phyloP scores from a whole-genome alignment of 2,329 filamentous ascomycete species.

The Alternaria angustiovoidea region DNA sequence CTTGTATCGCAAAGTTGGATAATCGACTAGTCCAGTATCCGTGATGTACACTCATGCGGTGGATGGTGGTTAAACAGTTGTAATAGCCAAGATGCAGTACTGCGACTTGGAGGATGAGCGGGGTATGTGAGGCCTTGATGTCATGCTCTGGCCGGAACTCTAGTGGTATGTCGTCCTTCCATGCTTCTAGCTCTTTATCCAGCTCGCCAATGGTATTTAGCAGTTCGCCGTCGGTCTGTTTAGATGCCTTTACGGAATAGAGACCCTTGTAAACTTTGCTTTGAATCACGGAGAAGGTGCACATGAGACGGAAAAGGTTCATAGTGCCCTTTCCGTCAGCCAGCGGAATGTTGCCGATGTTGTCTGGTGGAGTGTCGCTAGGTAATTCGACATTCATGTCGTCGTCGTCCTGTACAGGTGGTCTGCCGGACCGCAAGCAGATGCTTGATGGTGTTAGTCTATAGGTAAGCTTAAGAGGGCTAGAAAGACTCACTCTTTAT shows the following conservation, averaged over 20 bases:
- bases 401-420: slow-evolving; percentile 76
- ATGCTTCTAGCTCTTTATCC: slow-evolving; percentile 82
- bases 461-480: background rate
- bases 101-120: slow-evolving; percentile 92
- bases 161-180: slow-evolving; percentile 94
- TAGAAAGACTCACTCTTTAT: slow-evolving; percentile 67
- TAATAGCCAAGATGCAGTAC: slow-evolving; percentile 97
- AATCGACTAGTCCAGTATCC: slow-evolving; percentile 97
- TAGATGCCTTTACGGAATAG: slow-evolving; percentile 91
- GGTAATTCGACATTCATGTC: slow-evolving; percentile 97
- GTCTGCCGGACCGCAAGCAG: slow-evolving; percentile 74
- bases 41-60: slow-evolving; percentile 97
- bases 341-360: slow-evolving; percentile 92
- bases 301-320: slow-evolving; percentile 94
- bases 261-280: slow-evolving; percentile 92
- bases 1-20: slow-evolving; percentile 94
- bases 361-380: slow-evolving; percentile 87
- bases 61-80: slow-evolving; percentile 96
- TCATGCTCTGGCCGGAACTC: slow-evolving; percentile 98
- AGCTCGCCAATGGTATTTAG: slow-evolving; percentile 96
- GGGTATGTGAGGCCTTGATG: slow-evolving; percentile 90
- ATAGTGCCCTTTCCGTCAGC: slow-evolving; percentile 89
- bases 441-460: slow-evolving; percentile 56
- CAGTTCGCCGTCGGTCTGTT: slow-evolving; percentile 90
- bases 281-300: slow-evolving; percentile 88